A percentile compares a stretch with the other conserved stretches of the same genome.
Evolutionary conservation across 1,284 basidiomycete genomes (phyloP).

Genomic region (Volvariella volvacea): DNA sequence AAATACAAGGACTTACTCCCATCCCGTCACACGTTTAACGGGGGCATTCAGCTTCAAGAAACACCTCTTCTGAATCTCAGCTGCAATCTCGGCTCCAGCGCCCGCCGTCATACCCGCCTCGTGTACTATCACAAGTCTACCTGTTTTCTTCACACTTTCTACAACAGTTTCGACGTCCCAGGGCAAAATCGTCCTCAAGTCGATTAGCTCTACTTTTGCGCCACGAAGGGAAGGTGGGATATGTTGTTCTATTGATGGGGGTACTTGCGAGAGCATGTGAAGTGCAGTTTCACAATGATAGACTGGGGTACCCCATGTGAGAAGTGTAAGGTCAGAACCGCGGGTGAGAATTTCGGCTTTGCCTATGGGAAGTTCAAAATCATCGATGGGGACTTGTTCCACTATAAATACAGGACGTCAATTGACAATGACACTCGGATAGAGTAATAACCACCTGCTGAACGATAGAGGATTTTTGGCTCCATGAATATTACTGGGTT

Average conservation of each 20-base stretch:
- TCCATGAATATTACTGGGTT: slow-evolving; percentile 95
- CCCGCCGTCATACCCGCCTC: slow-evolving; percentile 84
- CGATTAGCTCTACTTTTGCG: slow-evolving; percentile 84
- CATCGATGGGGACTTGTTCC: slow-evolving; percentile 88
- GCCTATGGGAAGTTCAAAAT: slow-evolving; percentile 77
- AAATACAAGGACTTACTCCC: slow-evolving; percentile 73
- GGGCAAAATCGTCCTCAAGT: slow-evolving; percentile 84
- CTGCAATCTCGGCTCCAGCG: slow-evolving; percentile 82
- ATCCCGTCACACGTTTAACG: slow-evolving; percentile 79
- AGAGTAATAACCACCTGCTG: slow-evolving; percentile 49
- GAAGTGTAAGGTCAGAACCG: slow-evolving; percentile 81
- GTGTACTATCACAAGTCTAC: slow-evolving; percentile 84
- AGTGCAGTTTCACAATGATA: slow-evolving; percentile 86
- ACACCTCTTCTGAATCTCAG: slow-evolving; percentile 80
- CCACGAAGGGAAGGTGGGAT: slow-evolving; percentile 65
- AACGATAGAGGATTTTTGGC: slow-evolving; percentile 86
- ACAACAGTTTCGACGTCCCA: slow-evolving; percentile 80
- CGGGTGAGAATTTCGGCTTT: slow-evolving; percentile 69
- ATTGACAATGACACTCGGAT: not conserved
- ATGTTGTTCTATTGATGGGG: slow-evolving; percentile 56
- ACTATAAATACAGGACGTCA: slow-evolving; percentile 33
- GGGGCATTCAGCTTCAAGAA: slow-evolving; percentile 86
- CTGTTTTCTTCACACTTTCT: slow-evolving; percentile 80
- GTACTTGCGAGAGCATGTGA: slow-evolving; percentile 61
- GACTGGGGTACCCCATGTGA: slow-evolving; percentile 89